A percentile compares a stretch with the other conserved stretches of the same genome.
These are phyloP conservation scores for Eleusine coracana DNA, from an alignment of 176 grass and related monocot species.

Conservation along the genomic window DNA sequence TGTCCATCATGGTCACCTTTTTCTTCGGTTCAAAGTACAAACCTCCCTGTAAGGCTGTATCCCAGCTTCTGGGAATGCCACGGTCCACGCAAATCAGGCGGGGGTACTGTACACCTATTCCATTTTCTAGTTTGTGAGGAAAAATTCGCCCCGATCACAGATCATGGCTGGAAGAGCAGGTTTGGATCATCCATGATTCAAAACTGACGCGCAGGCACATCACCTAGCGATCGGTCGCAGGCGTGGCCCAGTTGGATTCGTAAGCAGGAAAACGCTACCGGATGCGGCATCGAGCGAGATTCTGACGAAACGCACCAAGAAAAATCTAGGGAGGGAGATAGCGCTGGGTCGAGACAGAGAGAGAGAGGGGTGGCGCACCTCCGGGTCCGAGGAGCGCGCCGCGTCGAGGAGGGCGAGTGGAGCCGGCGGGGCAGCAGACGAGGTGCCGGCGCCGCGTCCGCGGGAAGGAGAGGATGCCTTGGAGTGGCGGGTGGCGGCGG, in stretches of 20 bases:
- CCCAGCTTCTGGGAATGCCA: conserved; percentile 23
- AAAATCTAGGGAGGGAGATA: neutral
- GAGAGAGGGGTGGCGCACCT: conserved; percentile 20
- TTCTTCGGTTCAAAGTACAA: neutral
- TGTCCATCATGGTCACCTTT: conserved; percentile 2
- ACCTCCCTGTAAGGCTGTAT: neutral
- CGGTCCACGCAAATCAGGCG: conserved; percentile 10
- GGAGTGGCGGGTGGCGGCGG: neutral
- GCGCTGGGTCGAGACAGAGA: neutral
- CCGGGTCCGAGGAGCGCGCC: neutral
- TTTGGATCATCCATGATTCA: neutral
- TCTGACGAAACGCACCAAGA: neutral
- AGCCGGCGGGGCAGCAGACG: neutral
- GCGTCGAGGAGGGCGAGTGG: neutral
- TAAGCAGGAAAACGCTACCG: too few relatives aligned
- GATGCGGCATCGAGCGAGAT: neutral
- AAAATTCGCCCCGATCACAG: neutral
- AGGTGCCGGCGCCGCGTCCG: neutral
- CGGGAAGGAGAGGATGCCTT: neutral
- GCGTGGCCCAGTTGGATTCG: neutral
- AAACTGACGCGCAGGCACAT: neutral
- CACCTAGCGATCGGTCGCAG: neutral
- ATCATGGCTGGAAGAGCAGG: neutral
- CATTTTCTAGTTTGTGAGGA: neutral
- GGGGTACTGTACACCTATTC: neutral